Percentiles rank a stretch among this genome's conserved stretches.
Conservation (phyloP, 495 filamentous ascomycete genomes). For the Penicillium coprophilum region DNA sequence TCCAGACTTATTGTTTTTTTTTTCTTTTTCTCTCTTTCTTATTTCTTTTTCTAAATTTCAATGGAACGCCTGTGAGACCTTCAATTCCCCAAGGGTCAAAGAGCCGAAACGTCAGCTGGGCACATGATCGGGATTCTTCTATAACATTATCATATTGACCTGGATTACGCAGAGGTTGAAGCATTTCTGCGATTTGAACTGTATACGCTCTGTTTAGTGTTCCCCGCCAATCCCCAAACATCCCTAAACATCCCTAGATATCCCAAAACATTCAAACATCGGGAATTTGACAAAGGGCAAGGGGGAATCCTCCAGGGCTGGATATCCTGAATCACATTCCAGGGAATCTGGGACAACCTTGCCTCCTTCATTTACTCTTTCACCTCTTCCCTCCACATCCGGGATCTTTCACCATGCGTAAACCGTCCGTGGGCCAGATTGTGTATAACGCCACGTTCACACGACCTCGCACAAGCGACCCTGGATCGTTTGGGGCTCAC, state of each 20-base stretch:
- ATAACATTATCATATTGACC: not conserved
- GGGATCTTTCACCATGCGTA: conserved; percentile 51
- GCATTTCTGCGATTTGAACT: not conserved
- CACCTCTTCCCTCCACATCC: not conserved
- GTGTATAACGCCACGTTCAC: conserved; percentile 61
- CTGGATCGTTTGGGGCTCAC: conserved; percentile 57
- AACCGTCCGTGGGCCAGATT: conserved; percentile 53
- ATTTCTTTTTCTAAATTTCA: conserved; percentile 2
- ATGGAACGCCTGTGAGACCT: conserved; percentile 14
- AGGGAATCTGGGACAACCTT: conserved; percentile 4
- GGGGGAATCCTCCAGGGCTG: conserved; percentile 2
- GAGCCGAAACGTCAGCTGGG: conserved; percentile 14
- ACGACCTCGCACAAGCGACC: conserved; percentile 54
- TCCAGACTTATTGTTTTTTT: conserved; percentile 14
- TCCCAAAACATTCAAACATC: too few relatives aligned
- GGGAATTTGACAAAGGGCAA: conserved; percentile 13
- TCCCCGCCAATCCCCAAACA: not conserved
- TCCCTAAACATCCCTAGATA: too few relatives aligned
- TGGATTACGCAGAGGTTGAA: not conserved
- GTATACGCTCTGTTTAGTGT: not conserved
- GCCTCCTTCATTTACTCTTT: not conserved
- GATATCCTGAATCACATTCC: conserved; percentile 7
- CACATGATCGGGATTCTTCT: conserved; percentile 8
- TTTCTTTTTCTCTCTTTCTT: conserved; percentile 11
- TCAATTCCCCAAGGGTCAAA: conserved; percentile 15